Conservation (phyloP, 169 alveolate genomes). For the Plasmodium gaboni region DNA sequence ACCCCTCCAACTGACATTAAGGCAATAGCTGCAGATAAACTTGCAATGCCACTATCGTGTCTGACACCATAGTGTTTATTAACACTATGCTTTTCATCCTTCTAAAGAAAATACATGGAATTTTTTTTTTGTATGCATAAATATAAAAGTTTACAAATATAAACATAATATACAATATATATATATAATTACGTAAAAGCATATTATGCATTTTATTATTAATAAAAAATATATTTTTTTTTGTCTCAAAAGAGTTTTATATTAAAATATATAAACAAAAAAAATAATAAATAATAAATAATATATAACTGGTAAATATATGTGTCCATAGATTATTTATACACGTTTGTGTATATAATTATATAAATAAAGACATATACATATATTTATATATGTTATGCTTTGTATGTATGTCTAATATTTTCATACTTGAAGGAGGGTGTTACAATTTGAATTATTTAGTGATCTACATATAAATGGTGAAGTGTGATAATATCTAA, state of each 20-base stretch:
- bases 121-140: too few species aligned
- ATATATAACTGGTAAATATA: too few species aligned
- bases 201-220: too few species aligned
- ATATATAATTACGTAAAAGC: too few species aligned
- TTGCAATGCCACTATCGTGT: constrained; percentile 88
- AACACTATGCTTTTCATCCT: constrained; percentile 36
- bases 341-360: not conserved
- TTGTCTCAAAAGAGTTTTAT: too few species aligned
- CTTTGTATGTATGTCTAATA: not conserved
- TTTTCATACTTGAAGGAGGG: constrained; percentile 31
- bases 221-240: too few species aligned
- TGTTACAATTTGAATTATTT: constrained; percentile 31
- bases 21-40: constrained; percentile 88
- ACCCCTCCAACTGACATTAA: constrained; percentile 89
- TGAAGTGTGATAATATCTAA: constrained; percentile 41
- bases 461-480: constrained; percentile 75
- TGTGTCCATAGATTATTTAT: too few species aligned
- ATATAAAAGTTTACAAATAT: too few species aligned
- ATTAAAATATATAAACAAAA: too few species aligned
- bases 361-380: not conserved
- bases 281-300: too few species aligned
- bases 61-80: constrained; percentile 80
- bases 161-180: too few species aligned
- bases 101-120: constrained; percentile 5
- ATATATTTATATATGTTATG: not conserved